Evolutionary conservation across 768 basidiomycete genomes (phyloP), one percentile per base, ranked within the genome.

Genomic region (Kwoniella botswanensis): DNA sequence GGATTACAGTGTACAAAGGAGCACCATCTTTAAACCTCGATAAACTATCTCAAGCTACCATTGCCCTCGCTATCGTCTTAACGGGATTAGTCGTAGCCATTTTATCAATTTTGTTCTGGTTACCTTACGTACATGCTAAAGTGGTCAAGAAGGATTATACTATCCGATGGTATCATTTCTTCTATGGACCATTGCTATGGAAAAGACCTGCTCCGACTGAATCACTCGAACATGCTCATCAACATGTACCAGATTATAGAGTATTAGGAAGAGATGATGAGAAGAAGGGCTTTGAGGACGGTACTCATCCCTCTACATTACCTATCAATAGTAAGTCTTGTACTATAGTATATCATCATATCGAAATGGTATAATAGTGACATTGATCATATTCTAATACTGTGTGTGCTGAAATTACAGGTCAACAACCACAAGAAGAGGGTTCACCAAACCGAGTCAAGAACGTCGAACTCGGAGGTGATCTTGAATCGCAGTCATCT

Each of bases 111-210:
- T 43, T 86, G 68, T 86, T 85, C 79, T 85, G 84, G 84, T 50
- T 86, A 3, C 86, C 86, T 4, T 86, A 76, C 75, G 85, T 85
- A 62, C 73, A 84, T 76, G 69, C 70, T 70, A 84, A 84, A 70
- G 84, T 85, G 63, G 68, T 85, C 71, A 81, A 80, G 72, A 84
- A 84, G 76, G 85, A 86, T 72, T 83, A 85, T 82, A 85, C 85
- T 57, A 66, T 85, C 55, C 74, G 79, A 65, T 85, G 74, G 70
- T 85, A 81, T 77, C 84, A 85, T 75, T 84, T 85, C 79, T 83
- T 86, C 83, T 75, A 79, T 65, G 85, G 85, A 10, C 86, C 86
- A 4, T 63, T 83, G 9, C 82, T 86, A 12, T 85, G 84, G 83
- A 76, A 72, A 35, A 79, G 85, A 56, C 70, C 74, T 58, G 74